These are phyloP conservation scores for Neltuma alba DNA, from an alignment of 306 rosid species.

Conservation along the genomic window DNA sequence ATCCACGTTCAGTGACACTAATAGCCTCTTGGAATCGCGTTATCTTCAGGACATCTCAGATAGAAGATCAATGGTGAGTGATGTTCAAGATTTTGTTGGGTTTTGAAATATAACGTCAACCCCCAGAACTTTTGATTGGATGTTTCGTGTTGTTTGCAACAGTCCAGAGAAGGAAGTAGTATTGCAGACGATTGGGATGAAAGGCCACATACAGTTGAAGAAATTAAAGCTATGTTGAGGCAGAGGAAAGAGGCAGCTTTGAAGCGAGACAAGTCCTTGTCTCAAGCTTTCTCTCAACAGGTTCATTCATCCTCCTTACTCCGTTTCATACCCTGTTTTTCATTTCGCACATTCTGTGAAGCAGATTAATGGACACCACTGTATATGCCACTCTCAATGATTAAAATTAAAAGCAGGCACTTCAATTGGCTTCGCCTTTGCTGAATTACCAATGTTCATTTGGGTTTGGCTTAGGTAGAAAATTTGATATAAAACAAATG, in stretches of 20 bases:
- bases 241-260: conserved; percentile 54
- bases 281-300: conserved; percentile 69
- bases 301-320: conserved; percentile 31
- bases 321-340: not conserved
- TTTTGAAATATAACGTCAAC: not conserved
- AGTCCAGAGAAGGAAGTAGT: conserved; percentile 91
- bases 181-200: conserved; percentile 93
- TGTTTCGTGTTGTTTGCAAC: not conserved
- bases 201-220: conserved; percentile 81
- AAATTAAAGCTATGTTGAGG: conserved; percentile 93
- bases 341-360: not conserved
- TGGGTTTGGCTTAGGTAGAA: not conserved
- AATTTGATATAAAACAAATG: not conserved
- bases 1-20: conserved; percentile 76
- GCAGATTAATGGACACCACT: not conserved
- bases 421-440: no score
- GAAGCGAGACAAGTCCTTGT: conserved; percentile 51
- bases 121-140: not conserved
- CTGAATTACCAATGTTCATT: not conserved
- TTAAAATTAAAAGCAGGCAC: no score
- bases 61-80: conserved; percentile 74
- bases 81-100: not conserved
- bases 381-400: no score
- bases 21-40: conserved; percentile 68
- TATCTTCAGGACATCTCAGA: conserved; percentile 82